Base-by-base conservation (phyloP, 495 filamentous ascomycete genomes). In the Penicillium tannophilum region DNA sequence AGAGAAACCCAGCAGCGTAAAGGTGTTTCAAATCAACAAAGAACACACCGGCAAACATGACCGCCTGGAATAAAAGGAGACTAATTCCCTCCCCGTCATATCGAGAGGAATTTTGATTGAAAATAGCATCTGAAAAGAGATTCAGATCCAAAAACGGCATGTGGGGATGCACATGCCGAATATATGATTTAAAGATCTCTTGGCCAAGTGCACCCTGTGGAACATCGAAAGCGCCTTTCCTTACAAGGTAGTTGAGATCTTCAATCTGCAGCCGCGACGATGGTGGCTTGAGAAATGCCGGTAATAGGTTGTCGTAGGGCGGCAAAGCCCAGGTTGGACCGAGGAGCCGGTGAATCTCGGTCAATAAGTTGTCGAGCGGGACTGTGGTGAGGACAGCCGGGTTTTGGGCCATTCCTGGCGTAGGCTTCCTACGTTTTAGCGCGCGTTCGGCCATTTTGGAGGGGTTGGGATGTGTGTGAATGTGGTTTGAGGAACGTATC, bases 81-180 rank as follows among this genome's bases (percentile, higher is more conserved):
- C 88, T 90, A 43, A 86, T 81, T 20, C 76, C 70, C 28, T 69
- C 69, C n/a, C 81, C 84, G 63, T 26, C 11, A 17, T 16, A 6
- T 6, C 85, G 82, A 35, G 74, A 14, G 10, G 8, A 10, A 3
- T 36, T 6, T 10, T 4, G 70, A 48, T 73, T 67, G 42, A 82
- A 79, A 56, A 90, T 77, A 52, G 79, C 77, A 42, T 66, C 60
- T 20, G 90, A 66, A 65, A 90, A 88, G 31, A 85, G 77, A 52
- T 84, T 76, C 50, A 88, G 70, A 56, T 91, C 86, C 44, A 92
- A 62, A 42, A 90, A 74, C 16, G 89, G 89, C 84, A 91, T 89
- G 70, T 85, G 90, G 16, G 89, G 88, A 67, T 92, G 84, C 6
- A 91, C 88, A 72, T 61, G 59, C 8, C 59, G 59, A 48, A 61